Evolutionary conservation across 2,329 filamentous ascomycete species (phyloP), one percentile per base, ranked within the genome.

Genomic region (Clarireedia paspali): DNA sequence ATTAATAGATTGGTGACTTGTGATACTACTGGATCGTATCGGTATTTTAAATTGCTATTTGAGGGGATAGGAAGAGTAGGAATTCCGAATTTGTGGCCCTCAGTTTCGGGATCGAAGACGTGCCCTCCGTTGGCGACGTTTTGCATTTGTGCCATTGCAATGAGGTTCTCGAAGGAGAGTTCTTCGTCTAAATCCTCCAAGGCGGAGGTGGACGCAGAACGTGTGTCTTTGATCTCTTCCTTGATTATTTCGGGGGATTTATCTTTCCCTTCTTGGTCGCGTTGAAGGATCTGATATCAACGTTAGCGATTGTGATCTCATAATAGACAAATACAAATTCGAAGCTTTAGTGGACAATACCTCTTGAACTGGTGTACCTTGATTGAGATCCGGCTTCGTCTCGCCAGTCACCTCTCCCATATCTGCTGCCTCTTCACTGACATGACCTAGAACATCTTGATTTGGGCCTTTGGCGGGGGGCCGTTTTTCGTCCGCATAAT

Each of bases 1-100:
- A 97, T 99, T 61, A 99, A 73, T 64, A 96, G 77, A 70, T 91
- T 91, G 17, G 91, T 96, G 65, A 97, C 79, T 75, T 96, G 94
- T 62, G 87, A 77, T 48, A 97, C 77, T 6, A 96, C 79, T 1
- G 89, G 83, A 68, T 96, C 88, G 69, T 97, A 95, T 66, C 94
- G 83, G 69, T 89, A 78, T 72, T 91, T 88, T 65, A 92, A 74
- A 72, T 89, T 77, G 72, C 27, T 77, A 45, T 60, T 75, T 56
- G 80, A 78, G 9, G 85, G 80, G 52, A 91, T 75, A 6, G 87
- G 83, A 55, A 85, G 73, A 38, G 77, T 74, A 1, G 91, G 91
- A 60, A 89, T 74, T 4, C 82, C 83, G 67, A 90, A 96, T 68
- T 92, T 95, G 69, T 68, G 63, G 12, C 63, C 66, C 14, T 63